Evolutionary conservation across 768 basidiomycete genomes (phyloP).

Genomic region (Mrakia frigida): DNA sequence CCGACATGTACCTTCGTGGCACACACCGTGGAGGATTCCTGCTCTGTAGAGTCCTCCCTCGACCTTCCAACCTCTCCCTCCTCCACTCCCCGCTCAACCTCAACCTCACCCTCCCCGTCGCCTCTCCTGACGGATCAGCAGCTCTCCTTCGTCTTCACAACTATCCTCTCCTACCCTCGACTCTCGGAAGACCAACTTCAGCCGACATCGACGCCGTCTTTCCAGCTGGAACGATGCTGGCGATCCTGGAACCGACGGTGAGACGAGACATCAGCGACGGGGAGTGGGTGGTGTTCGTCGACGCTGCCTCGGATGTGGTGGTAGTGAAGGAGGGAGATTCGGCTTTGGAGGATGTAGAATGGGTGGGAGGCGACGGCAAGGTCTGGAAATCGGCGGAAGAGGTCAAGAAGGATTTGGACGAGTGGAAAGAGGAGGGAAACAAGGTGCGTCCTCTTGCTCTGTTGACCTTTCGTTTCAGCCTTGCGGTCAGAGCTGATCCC

Average conservation of each 20-base stretch:
- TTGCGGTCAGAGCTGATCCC: background rate
- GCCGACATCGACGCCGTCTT: conserved; percentile 19
- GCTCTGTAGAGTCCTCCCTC: conserved; percentile 16
- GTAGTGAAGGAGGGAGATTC: background rate
- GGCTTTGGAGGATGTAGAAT: conserved; percentile 9
- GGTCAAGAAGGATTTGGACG: background rate
- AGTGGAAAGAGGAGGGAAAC: conserved; percentile 27
- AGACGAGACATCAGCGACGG: background rate
- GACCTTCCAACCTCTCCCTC: conserved; percentile 4
- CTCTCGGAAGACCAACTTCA: conserved; percentile 21
- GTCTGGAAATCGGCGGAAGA: conserved; percentile 3
- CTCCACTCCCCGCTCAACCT: conserved; percentile 24
- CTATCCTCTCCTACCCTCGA: conserved; percentile 25
- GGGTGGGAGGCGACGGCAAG: background rate
- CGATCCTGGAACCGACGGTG: conserved; percentile 19
- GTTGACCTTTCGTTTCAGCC: background rate
- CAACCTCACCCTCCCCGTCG: conserved; percentile 19
- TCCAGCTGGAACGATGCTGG: conserved; percentile 10
- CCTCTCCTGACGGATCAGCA: conserved; percentile 12
- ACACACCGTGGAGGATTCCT: background rate
- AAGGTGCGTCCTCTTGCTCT: background rate
- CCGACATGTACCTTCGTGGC: background rate
- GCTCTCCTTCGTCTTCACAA: conserved; percentile 21
- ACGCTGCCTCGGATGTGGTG: conserved; percentile 16
- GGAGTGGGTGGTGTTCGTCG: conserved; percentile 20